These are phyloP conservation scores for Argentina anserina DNA, from an alignment of 306 rosid genomes.

Conservation along the genomic window DNA sequence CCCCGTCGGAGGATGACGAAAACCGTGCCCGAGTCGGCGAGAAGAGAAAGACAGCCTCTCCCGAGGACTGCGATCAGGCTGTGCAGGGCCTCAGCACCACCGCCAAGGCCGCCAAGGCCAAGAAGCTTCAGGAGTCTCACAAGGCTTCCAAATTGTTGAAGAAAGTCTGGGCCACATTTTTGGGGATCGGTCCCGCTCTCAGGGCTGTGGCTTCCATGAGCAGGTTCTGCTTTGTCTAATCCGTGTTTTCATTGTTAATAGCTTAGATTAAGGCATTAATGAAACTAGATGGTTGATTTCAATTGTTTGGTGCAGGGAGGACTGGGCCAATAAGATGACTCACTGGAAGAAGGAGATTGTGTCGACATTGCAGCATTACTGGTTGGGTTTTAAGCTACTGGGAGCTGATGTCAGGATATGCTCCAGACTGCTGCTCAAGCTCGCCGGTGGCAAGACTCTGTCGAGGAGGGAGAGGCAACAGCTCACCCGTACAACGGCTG, in stretches of 20 bases:
- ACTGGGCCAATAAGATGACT: constrained; percentile 82
- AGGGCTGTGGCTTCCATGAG: constrained; percentile 80
- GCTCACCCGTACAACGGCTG: constrained; percentile 84
- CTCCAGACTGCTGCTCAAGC: constrained; percentile 75
- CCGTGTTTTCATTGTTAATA: background rate
- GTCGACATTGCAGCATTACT: constrained; percentile 80
- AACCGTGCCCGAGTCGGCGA: constrained; percentile 37
- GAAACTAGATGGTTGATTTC: background rate
- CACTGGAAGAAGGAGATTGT: constrained; percentile 77
- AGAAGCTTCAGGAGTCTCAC: constrained; percentile 54
- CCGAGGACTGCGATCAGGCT: constrained; percentile 94
- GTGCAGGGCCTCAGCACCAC: constrained; percentile 71
- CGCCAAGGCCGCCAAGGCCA: constrained; percentile 88
- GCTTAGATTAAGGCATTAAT: no score
- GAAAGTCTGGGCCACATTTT: constrained; percentile 47
- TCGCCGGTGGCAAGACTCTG: constrained; percentile 87
- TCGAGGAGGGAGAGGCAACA: constrained; percentile 93
- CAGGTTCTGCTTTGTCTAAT: constrained; percentile 37
- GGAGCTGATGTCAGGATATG: constrained; percentile 84
- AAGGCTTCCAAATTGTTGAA: constrained; percentile 37
- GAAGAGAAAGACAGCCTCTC: constrained; percentile 76
- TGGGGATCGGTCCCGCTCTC: constrained; percentile 85
- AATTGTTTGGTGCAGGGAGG: constrained; percentile 54
- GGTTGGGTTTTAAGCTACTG: constrained; percentile 84
- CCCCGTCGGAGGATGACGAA: constrained; percentile 29